Conservation (phyloP, 768 basidiomycete genomes). For the Dioszegia crocea region DNA sequence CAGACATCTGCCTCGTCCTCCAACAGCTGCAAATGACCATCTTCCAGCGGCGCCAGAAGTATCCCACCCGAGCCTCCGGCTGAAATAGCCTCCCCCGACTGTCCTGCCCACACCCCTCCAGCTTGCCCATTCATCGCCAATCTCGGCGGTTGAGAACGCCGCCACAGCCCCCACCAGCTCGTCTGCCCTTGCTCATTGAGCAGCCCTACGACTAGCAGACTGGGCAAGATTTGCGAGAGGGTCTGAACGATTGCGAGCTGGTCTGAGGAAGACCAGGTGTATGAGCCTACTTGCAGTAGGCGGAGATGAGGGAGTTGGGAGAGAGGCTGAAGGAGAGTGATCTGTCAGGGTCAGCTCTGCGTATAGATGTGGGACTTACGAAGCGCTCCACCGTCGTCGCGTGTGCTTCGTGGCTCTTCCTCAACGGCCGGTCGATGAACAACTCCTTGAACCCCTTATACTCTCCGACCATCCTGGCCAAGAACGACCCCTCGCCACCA, state of each 20-base stretch:
- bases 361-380: constrained; percentile 22
- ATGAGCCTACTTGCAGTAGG: constrained; percentile 45
- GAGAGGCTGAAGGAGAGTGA: constrained; percentile 29
- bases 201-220: constrained; percentile 36
- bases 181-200: constrained; percentile 42
- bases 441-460: constrained; percentile 43
- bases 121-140: not conserved
- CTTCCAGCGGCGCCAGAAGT: constrained; percentile 20
- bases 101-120: not conserved
- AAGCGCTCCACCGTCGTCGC: constrained; percentile 29
- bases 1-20: constrained; percentile 24
- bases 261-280: constrained; percentile 23
- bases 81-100: not conserved
- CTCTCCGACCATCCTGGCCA: constrained; percentile 25
- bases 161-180: constrained; percentile 45
- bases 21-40: constrained; percentile 31
- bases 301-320: constrained; percentile 28
- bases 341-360: constrained; percentile 13
- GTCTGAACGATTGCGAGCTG: constrained; percentile 26
- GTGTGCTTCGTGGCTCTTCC: constrained; percentile 24
- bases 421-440: constrained; percentile 44
- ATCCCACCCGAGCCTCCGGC: constrained; percentile 1
- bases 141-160: not conserved
- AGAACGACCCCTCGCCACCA: constrained; percentile 11
- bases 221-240: constrained; percentile 19